phyloP scores from a whole-genome alignment of 495 filamentous ascomycete genomes.

The Aeminium ludgeri region DNA sequence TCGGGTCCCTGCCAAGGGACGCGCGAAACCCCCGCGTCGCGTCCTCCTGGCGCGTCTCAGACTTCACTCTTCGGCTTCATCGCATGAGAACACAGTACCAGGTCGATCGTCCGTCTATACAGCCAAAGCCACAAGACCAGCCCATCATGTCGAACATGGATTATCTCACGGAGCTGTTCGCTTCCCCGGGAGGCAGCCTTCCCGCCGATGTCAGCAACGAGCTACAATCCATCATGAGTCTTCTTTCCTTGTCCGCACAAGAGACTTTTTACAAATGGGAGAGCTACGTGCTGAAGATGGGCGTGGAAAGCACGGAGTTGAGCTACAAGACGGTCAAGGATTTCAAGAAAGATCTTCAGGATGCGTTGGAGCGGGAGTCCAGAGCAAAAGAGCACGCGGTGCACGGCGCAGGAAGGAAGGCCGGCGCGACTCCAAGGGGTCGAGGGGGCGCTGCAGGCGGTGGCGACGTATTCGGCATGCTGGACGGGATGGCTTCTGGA shows the following conservation, averaged over 20 bases:
- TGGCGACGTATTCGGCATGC: conserved; percentile 71
- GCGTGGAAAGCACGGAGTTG: conserved; percentile 51
- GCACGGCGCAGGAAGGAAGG: conserved; percentile 46
- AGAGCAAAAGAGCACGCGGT: conserved; percentile 35
- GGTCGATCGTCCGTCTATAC: no score
- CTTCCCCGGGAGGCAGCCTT: conserved; percentile 36
- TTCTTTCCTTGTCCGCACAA: conserved; percentile 58
- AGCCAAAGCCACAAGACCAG: no score
- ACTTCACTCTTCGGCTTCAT: no score
- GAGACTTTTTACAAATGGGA: conserved; percentile 98
- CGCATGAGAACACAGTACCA: not conserved
- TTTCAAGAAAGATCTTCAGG: conserved; percentile 77
- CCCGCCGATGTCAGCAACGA: conserved; percentile 55
- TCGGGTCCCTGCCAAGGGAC: no score
- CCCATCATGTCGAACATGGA: conserved; percentile 36
- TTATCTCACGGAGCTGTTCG: conserved; percentile 50
- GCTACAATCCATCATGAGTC: conserved; percentile 63
- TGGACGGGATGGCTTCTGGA: conserved; percentile 62
- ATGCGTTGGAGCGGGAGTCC: conserved; percentile 58
- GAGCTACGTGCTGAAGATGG: conserved; percentile 88
- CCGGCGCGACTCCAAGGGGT: conserved; percentile 46
- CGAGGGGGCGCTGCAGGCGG: conserved; percentile 25
- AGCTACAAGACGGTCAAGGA: conserved; percentile 48
- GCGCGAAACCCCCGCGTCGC: no score
- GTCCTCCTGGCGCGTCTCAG: no score